A percentile compares a stretch with the other conserved stretches of the same genome.
These are phyloP conservation scores for Apostasia shenzhenica DNA, from an alignment of 106 monocot genomes.

Conservation along the genomic window DNA sequence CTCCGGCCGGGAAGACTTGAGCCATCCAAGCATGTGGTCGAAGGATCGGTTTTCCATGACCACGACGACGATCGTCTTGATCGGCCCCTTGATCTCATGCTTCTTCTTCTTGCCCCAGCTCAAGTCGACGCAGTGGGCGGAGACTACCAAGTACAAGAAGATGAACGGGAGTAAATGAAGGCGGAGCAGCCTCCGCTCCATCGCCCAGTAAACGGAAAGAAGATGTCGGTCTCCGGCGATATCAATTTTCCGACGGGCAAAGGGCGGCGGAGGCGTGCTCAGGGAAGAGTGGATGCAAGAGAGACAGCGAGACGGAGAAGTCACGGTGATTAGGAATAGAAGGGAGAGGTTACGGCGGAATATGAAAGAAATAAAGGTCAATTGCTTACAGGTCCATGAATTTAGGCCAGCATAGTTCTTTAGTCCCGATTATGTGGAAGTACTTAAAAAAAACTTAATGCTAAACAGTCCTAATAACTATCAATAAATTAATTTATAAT, in stretches of 20 bases:
- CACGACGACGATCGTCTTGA: slow-evolving; percentile 76
- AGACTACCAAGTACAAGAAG: slow-evolving; percentile 22
- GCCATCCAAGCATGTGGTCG: slow-evolving; percentile 61
- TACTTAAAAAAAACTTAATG: no score
- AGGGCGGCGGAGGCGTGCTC: background rate
- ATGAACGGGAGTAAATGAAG: slow-evolving; percentile 11
- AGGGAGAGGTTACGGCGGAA: no score
- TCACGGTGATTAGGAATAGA: no score
- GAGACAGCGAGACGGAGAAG: no score
- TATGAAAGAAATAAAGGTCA: no score
- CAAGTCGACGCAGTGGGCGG: slow-evolving; percentile 24
- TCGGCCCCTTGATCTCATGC: slow-evolving; percentile 66
- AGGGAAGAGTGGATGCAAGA: background rate
- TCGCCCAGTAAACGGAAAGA: background rate
- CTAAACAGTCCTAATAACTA: no score
- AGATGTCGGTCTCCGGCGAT: background rate
- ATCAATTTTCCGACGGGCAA: background rate
- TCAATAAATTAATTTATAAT: no score
- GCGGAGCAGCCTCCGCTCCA: background rate
- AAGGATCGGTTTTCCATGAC: slow-evolving; percentile 90
- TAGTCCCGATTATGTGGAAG: no score
- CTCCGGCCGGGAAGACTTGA: slow-evolving; percentile 22
- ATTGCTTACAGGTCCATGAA: no score
- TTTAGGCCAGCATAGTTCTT: no score
- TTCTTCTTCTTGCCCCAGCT: slow-evolving; percentile 19